Evolutionary conservation across 1,139 yeast species (phyloP), one percentile per base, ranked within the genome.

Genomic region (Tardiomyces depauwii): DNA sequence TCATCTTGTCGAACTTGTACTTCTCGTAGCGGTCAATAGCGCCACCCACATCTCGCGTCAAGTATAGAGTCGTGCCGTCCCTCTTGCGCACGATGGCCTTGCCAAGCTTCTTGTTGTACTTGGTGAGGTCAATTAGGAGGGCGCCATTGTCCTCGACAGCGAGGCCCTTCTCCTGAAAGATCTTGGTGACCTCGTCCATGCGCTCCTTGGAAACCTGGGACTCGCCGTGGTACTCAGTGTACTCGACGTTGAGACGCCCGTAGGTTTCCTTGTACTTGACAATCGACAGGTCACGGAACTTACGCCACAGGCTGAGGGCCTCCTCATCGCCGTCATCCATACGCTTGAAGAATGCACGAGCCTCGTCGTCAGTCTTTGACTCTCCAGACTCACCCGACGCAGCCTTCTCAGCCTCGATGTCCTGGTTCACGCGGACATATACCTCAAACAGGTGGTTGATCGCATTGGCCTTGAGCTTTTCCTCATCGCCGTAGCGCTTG

Each of bases 1-100:
- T 79, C 95, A 88, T 84, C 73, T 89, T 89, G 70, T 89, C 97
- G 61, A 91, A 93, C 52, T 88, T 72, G 71, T 82, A 86, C 57
- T 74, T 77, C 49, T 84, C 80, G 63, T 86, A 76, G 73, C 99
- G 89, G 60, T 83, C 86, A 61, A 82, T 81, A 48, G 98, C 98
- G 61, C 91, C 96, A 60, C 98, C 97, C 50, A 93, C 86, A 67
- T 93, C 99, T 72, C 99, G 82, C 52, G 97, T 89, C 58, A 93
- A 71, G 66, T 93, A 93, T 53, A 93, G 73, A 14, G 96, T 85
- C 33, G 99, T 86, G 64, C 98, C 98, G 63, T 93, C 98, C 42
- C 88, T 80, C 69, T 93, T 93, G 65, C 88, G 91, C 46, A 93
- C 93, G 55, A 93, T 77, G 51, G 88, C 87, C 69, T 91, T 91